Base-by-base conservation (phyloP, 495 filamentous ascomycete genomes). In the Talaromyces wortmannii region DNA sequence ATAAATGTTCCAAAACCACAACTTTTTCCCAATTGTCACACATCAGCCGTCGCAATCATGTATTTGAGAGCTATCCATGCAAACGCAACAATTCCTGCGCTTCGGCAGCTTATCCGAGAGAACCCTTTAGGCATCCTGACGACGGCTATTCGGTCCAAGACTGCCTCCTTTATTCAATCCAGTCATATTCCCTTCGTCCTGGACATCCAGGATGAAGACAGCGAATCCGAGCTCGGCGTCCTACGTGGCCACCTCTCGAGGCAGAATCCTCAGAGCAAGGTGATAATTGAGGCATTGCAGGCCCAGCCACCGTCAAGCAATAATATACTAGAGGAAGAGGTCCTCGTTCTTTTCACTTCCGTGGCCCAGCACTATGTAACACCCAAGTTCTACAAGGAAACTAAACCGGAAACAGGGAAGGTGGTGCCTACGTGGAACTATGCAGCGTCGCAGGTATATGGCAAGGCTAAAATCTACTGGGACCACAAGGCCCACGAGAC, bases 351-450 rank as follows among this genome's bases (percentile, higher is more conserved):
- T 11, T 80, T 80, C 63, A 78, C 64, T 16, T 57, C 63, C 0
- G 58, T 67, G 5, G 55, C 61, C 1, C 64, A 77, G 15, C 69
- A 73, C 56, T 80, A 80, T 56, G 67, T 80, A 43, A 80, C 76
- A 6, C 75, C 77, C 6, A 73, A 77, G 51, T 78, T 76, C 61
- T 78, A 78, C 61, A 61, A 57, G 44, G 66, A 79, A 57, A 80
- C 81, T 7, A 84, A 84, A 57, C 79, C 76, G 1, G 61, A 50
- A 4, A 80, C 74, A 0, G 79, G 72, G 5, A 85, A 83, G 57
- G 80, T 84, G 1, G 81, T 82, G 3, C 80, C 80, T 1, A 85
- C 82, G 5, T 85, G 82, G 82, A 79, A 83, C 59, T 85, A 84
- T 56, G 63, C 78, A 2, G 81, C 80, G 10, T 81, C 74, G 0